Conservation (phyloP, 495 filamentous ascomycete genomes). For the Wilcoxina mikolae region DNA sequence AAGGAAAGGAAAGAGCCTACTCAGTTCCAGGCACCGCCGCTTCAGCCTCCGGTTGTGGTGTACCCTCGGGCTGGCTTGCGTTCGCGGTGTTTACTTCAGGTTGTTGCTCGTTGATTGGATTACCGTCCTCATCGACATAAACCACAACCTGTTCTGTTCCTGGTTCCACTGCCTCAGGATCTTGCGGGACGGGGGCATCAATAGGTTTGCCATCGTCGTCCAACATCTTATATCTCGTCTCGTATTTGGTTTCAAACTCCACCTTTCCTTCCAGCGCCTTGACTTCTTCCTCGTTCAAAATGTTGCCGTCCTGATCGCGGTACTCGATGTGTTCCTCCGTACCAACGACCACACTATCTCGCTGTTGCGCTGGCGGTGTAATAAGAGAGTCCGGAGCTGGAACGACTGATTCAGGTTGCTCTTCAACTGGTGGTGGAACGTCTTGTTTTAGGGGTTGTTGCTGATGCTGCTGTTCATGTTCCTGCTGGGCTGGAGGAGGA, state of each 20-base stretch:
- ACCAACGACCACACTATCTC: not conserved
- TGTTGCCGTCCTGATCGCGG: slow-evolving; percentile 81
- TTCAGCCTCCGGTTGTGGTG: slow-evolving; percentile 16
- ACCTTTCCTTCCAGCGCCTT: slow-evolving; percentile 77
- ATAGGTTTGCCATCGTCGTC: slow-evolving; percentile 51
- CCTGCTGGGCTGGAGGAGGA: slow-evolving; percentile 7
- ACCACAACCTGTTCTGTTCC: not conserved
- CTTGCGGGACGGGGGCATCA: slow-evolving; percentile 37
- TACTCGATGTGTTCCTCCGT: slow-evolving; percentile 78
- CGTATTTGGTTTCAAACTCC: slow-evolving; percentile 83
- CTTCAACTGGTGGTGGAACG: slow-evolving; percentile 7
- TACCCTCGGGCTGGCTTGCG: not conserved
- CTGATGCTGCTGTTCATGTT: slow-evolving; percentile 5
- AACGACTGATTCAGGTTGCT: slow-evolving; percentile 12
- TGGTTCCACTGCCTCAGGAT: not conserved
- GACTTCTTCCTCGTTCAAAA: slow-evolving; percentile 72
- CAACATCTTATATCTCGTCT: slow-evolving; percentile 73
- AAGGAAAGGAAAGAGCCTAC: slow-evolving; percentile 39
- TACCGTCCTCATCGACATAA: slow-evolving; percentile 19
- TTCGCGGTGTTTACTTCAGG: not conserved
- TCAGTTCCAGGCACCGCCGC: not conserved
- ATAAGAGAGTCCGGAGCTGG: slow-evolving; percentile 14
- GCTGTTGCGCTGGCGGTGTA: not conserved
- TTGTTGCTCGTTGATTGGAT: slow-evolving; percentile 12
- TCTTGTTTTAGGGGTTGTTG: slow-evolving; percentile 15